Percentiles rank a stretch among this genome's conserved stretches.
Conservation (phyloP, 1,284 basidiomycete genomes). For the Cutaneotrichosporon dermatis region DNA sequence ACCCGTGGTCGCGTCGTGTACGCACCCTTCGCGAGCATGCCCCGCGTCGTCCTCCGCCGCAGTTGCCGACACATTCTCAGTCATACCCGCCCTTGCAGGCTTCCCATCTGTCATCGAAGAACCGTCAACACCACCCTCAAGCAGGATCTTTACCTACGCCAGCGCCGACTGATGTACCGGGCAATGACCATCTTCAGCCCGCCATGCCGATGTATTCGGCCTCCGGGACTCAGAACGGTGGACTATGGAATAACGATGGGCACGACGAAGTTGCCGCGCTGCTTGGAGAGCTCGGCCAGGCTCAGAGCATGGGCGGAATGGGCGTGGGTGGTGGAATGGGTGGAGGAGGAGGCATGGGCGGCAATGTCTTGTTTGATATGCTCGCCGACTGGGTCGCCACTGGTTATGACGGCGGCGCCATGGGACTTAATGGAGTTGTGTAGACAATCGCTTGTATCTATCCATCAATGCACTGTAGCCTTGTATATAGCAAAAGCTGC, state of each 20-base stretch:
- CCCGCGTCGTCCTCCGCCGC: conserved; percentile 3
- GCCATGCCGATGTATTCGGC: conserved; percentile 1
- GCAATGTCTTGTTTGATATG: conserved; percentile 2
- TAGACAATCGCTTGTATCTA: neutral
- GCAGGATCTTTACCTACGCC: conserved; percentile 1
- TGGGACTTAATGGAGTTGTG: conserved; percentile 1
- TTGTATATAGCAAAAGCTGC: no score
- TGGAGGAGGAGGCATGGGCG: no score
- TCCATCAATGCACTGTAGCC: neutral
- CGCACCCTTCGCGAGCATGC: conserved; percentile 6
- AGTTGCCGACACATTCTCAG: neutral
- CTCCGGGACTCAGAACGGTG: neutral
- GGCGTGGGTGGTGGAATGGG: neutral
- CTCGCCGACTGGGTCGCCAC: conserved; percentile 18
- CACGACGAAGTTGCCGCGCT: conserved; percentile 13
- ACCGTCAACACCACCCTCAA: neutral
- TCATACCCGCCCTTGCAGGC: neutral
- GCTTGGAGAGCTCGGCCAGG: conserved; percentile 7
- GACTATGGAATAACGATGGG: neutral
- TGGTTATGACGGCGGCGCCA: conserved; percentile 8
- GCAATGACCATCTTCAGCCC: conserved; percentile 1
- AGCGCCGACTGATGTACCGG: neutral
- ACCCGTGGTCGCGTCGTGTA: conserved; percentile 18
- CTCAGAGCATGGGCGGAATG: neutral
- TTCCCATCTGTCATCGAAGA: neutral